A percentile compares a stretch with the other conserved stretches of the same genome.
These are phyloP conservation scores for Protomyces inouyei DNA, from an alignment of 1,139 yeast species.

Conservation along the genomic window DNA sequence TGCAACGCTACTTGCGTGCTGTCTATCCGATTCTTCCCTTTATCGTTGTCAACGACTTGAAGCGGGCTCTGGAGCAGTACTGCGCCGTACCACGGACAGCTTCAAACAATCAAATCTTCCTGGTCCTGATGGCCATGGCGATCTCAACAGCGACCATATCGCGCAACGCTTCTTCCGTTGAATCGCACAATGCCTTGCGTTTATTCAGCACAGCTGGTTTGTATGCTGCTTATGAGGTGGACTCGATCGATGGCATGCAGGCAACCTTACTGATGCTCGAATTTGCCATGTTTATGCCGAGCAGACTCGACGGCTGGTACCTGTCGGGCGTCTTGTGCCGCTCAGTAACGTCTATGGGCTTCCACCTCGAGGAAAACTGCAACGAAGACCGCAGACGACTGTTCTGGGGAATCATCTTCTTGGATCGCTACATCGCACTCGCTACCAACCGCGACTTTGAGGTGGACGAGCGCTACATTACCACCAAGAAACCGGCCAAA, in stretches of 20 bases:
- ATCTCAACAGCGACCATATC: constrained; percentile 10
- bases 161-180: constrained; percentile 8
- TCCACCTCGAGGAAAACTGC: neutral
- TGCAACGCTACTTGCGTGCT: constrained; percentile 5
- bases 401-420: neutral
- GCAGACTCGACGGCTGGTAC: constrained; percentile 17
- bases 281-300: constrained; percentile 14
- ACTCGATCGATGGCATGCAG: constrained; percentile 18
- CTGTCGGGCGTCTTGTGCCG: constrained; percentile 3
- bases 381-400: neutral
- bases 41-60: neutral
- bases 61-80: constrained; percentile 1
- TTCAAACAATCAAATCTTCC: constrained; percentile 2
- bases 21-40: constrained; percentile 13
- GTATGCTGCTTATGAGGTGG: constrained; percentile 10
- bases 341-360: neutral
- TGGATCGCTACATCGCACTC: neutral
- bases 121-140: constrained; percentile 11
- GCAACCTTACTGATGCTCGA: constrained; percentile 4
- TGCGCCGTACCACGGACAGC: neutral
- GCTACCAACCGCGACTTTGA: neutral
- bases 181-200: constrained; percentile 7
- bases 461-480: neutral
- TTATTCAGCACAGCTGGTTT: constrained; percentile 15
- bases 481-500: neutral